Base-by-base conservation (phyloP, 768 basidiomycete genomes). In the Termitomyces sp. region DNA sequence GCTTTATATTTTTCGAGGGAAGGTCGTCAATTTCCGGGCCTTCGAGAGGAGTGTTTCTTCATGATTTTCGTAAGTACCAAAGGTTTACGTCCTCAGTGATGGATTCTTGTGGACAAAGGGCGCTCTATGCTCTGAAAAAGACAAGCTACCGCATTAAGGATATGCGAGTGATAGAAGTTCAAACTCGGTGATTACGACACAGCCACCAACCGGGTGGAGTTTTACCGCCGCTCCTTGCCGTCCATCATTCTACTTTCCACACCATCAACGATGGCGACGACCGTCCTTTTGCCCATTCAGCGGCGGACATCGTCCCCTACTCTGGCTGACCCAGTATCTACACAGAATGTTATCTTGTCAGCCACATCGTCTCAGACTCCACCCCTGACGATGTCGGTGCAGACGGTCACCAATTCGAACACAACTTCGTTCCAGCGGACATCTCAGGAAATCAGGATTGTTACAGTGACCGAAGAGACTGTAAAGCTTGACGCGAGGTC, bases 381-480 rank as follows among this genome's bases (percentile, higher is more conserved):
- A 28, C 73, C 70, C 44, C 52, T 69, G 8, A 61, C 67, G 3
- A 63, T 74, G 12, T 64, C 60, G 20, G 53, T 62, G 41, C 63
- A 62, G 57, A 60, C 65, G 14, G 43, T 62, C 30, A 56, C 59
- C 28, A 58, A 49, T 40, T 50, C 57, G 13, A 41, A 48, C 16
- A 18, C 55, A n/a, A 44, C 46, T 43, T 38, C 54, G 38, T 55
- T 40, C 23, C 63, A 58, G 50, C 58, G 59, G 38, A 54, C 57
- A 48, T 63, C 77, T 16, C 79, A 82, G 63, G 82, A 84, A 61
- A 69, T 83, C 16, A 83, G 83, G 63, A 75, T 85, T 54, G 70
- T 85, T 56, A 81, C 80, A 66, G 79, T 86, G 51, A 79, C 82
- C 5, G 72, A 75, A 33, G 81, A 86, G 66, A 66, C 67, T 13